Evolutionary conservation across 2,329 filamentous ascomycete genomes (phyloP), one percentile per base, ranked within the genome.

Genomic region (Colletotrichum eleusines): DNA sequence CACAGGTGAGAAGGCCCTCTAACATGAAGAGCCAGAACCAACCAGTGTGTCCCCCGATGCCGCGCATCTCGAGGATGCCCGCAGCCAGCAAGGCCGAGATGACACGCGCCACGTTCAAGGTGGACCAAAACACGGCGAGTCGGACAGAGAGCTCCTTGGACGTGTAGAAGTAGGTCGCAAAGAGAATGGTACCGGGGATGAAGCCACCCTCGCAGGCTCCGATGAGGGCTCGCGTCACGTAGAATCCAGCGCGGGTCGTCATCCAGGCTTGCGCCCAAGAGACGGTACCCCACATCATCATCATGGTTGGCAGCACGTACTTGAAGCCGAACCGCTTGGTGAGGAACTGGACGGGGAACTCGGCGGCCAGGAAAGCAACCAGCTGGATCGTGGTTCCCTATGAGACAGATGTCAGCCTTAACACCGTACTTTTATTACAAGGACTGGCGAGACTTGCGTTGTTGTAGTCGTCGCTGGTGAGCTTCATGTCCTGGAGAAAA

Each of bases 71-170:
- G 3, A 89, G 79, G 18, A 86, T 80, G 2, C 79, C 83, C 1
- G 81, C 82, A 6, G 84, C 84, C 7, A 85, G 71, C 0, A 85
- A 77, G 18, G 88, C 87, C 0, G 87, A 84, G 42, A 84, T 81
- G 48, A 85, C 80, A 75, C 78, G 76, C 7, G 80, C 80, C 48
- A 84, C 74, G 63, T 83, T 85, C 33, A 85, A 78, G 2, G 83
- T 84, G 1, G 83, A 83, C 92, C 91, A 94, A 79, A 94, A 94
- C 75, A 85, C 90, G 53, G 89, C 89, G 12, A 94, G 82, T 0
- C 92, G 87, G 40, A 88, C 85, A 0, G 76, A 74, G 28, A 78
- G 69, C 65, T 78, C 76, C 8, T 72, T 73, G 38, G 73, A 71
- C 38, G 76, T 78, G 71, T 76, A 78, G 50, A 76, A 78, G 68